Evolutionary conservation across 2,329 filamentous ascomycete species (phyloP).

Genomic region (Fusarium tanahbumbuense): DNA sequence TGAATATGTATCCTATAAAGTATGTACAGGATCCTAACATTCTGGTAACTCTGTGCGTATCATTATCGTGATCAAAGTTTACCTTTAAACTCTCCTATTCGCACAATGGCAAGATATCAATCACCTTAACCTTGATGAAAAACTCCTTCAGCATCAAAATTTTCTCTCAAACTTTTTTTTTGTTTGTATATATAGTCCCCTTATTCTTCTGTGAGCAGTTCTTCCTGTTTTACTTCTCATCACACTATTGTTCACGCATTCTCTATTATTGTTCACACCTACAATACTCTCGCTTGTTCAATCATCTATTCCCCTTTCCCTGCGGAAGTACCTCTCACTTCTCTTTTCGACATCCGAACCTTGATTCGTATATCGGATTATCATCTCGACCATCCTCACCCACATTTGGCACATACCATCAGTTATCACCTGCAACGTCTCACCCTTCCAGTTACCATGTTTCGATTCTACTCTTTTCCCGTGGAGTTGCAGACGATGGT

Average conservation of each 20-base stretch:
- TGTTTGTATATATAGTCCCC: not conserved
- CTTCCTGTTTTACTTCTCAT: not conserved
- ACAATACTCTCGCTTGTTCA: not conserved
- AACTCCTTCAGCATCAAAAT: not conserved
- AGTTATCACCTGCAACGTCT: not conserved
- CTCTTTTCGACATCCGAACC: no score
- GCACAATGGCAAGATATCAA: not conserved
- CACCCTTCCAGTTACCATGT: not conserved
- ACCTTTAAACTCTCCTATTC: not conserved
- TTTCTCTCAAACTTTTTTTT: not conserved
- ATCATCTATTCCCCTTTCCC: not conserved
- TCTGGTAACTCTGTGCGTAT: not conserved
- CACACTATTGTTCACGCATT: not conserved
- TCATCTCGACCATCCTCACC: not conserved
- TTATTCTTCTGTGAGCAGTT: not conserved
- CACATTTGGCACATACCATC: not conserved
- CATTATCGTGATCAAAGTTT: accelerated
- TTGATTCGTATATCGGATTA: not conserved
- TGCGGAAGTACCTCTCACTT: no score
- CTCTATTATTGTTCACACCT: no score
- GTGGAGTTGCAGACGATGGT: constrained; percentile 1
- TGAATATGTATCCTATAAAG: not conserved
- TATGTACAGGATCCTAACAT: not conserved
- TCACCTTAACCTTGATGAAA: not conserved
- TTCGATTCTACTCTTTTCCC: constrained; percentile 3